Base-by-base conservation (phyloP, 2,329 filamentous ascomycete species). In the Sphaerulina vaccinii region DNA sequence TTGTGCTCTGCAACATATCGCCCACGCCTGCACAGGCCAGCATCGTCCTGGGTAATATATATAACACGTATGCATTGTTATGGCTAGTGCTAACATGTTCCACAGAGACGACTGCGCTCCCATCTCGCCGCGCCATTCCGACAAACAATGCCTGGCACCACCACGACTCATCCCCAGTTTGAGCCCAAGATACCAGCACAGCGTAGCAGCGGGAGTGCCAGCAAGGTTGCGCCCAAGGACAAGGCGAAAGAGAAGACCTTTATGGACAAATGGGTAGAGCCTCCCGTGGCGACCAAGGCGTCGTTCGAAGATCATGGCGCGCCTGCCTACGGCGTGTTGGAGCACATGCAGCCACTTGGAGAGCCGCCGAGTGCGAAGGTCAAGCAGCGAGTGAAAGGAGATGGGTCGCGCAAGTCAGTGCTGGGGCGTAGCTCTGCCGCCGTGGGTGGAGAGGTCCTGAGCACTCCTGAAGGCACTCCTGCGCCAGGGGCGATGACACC, bases 331-430 rank as follows among this genome's bases (percentile, higher is more conserved):
- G 88, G 88, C 58, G 87, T 95, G 15, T 76, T 95, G 52, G 85
- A 88, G 70, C 85, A 85, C 63, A 95, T 95, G 90, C 85, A 84
- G 47, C 85, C 90, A 21, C 74, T 96, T 50, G 90, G 90, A 35
- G 79, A 84, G 49, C 77, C 84, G 61, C 90, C 90, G 10, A 79
- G 78, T 18, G 72, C 79, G 41, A 79, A 82, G 66, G 75, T 84
- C 59, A 82, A 83, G 72, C 74, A 75, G 55, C 76, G 78, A 59
- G 68, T 78, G 52, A 79, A 75, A 64, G 67, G 68, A 23, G 71
- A 75, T 43, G 70, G 69, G 39, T 68, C 70, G 18, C 70, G 72
- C 45, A 72, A 74, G 49, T 70, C 69, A 21, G 62, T 70, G 24
- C 53, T 74, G 52, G 67, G 66, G 51, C 74, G 70, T 60, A 76